A percentile compares a stretch with the other conserved stretches of the same genome.
These are phyloP conservation scores for Metschnikowia kofuensis DNA, from an alignment of 805 yeast species.

Conservation along the genomic window DNA sequence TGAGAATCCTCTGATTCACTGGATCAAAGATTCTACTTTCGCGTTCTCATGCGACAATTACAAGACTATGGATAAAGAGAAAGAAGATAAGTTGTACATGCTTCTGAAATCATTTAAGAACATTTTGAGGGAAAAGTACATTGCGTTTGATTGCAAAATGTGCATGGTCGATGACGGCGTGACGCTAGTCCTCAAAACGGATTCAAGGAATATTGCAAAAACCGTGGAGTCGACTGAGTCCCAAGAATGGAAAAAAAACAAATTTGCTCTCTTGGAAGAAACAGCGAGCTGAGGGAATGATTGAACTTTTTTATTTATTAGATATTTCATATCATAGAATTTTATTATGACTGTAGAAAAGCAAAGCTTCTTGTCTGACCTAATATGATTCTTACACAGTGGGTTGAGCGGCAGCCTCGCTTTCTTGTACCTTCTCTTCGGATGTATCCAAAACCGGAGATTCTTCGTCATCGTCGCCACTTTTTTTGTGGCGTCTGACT, in stretches of 20 bases:
- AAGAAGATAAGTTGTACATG: constrained; percentile 42
- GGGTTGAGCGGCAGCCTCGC: no score
- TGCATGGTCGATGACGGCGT: constrained; percentile 39
- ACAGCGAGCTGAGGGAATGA: background rate
- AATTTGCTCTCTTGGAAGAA: constrained; percentile 10
- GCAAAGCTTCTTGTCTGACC: no score
- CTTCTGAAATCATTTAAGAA: constrained; percentile 36
- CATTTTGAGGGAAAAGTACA: constrained; percentile 34
- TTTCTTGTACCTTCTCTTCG: no score
- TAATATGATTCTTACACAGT: no score
- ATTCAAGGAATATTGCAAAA: constrained; percentile 7
- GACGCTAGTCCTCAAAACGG: constrained; percentile 16
- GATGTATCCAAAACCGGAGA: background rate
- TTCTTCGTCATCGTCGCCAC: constrained; percentile 3
- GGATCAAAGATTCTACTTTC: constrained; percentile 42
- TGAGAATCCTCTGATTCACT: constrained; percentile 30
- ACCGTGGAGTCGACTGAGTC: constrained; percentile 7
- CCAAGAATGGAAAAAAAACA: constrained; percentile 2
- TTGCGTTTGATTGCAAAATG: constrained; percentile 50
- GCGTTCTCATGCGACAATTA: constrained; percentile 38
- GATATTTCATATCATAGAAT: no score
- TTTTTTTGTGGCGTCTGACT: constrained; percentile 14
- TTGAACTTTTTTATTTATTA: background rate
- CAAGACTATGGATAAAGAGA: constrained; percentile 31
- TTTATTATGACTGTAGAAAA: no score